Percentiles rank a stretch among this genome's conserved stretches.
Evolutionary conservation across 305 asterid species (phyloP).

Genomic region (Fraxinus sp.): DNA sequence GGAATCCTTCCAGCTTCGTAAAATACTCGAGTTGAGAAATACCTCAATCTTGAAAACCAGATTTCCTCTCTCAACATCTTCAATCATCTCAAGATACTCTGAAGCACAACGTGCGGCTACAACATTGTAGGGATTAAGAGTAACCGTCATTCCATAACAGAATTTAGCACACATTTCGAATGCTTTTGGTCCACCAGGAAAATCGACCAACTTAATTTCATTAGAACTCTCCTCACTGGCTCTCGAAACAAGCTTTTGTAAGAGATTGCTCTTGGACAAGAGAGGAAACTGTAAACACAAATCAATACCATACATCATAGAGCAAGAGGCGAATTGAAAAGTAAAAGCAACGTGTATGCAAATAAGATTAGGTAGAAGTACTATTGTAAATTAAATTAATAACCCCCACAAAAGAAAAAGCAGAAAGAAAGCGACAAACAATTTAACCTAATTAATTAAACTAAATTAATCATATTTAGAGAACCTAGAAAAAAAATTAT

Average conservation of each 20-base stretch:
- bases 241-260: conserved; percentile 59
- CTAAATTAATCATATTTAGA: not conserved
- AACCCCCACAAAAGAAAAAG: not conserved
- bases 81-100: conserved; percentile 88
- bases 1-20: conserved; percentile 88
- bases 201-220: conserved; percentile 56
- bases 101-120: conserved; percentile 85
- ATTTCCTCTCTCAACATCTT: conserved; percentile 77
- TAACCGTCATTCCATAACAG: conserved; percentile 81
- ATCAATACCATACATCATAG: not conserved
- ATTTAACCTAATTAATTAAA: not conserved
- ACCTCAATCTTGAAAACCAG: conserved; percentile 70
- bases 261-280: conserved; percentile 70
- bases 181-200: conserved; percentile 95
- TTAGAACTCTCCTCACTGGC: conserved; percentile 43
- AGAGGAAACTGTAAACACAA: conserved; percentile 73
- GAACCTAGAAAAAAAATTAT: not conserved
- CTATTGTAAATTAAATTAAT: not conserved
- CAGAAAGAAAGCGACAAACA: not conserved
- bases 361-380: not conserved
- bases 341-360: not conserved
- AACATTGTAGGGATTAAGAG: conserved; percentile 81
- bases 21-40: conserved; percentile 71
- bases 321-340: not conserved
- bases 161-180: conserved; percentile 88